Percentiles rank a stretch among this genome's conserved stretches.
phyloP scores from a whole-genome alignment of 140 eudicot species.

The Bidens hawaiensis region DNA sequence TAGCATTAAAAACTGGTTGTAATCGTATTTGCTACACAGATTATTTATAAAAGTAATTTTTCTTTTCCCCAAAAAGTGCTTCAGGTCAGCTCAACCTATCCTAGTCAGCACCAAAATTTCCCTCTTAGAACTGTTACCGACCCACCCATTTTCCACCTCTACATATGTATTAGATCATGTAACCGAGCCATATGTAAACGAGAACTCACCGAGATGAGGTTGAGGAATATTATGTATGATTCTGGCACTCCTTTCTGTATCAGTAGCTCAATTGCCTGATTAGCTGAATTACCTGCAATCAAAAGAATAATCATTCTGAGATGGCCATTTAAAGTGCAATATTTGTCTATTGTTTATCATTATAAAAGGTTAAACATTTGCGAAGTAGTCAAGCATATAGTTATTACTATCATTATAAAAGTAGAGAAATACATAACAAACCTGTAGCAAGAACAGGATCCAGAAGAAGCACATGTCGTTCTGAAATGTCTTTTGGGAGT shows the following conservation, averaged over 20 bases:
- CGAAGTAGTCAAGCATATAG: too few relatives aligned
- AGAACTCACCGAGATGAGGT: slow-evolving; percentile 88
- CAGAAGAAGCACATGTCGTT: slow-evolving; percentile 93
- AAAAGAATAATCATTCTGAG: not conserved
- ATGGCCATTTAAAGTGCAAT: not conserved
- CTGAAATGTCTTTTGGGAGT: slow-evolving; percentile 90
- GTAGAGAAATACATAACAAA: slow-evolving; percentile 11
- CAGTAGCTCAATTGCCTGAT: slow-evolving; percentile 92
- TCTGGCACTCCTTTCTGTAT: slow-evolving; percentile 98
- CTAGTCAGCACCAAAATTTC: not conserved
- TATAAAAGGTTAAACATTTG: not conserved
- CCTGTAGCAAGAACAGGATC: slow-evolving; percentile 99
- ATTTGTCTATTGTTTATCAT: slow-evolving; percentile 6
- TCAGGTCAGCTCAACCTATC: not conserved
- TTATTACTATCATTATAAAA: too few relatives aligned
- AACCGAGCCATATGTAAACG: not conserved
- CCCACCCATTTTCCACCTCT: not conserved
- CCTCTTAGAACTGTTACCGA: not conserved
- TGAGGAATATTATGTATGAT: slow-evolving; percentile 81
- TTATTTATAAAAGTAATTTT: not conserved
- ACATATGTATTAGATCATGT: not conserved
- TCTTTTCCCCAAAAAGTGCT: not conserved
- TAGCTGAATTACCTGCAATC: slow-evolving; percentile 82
- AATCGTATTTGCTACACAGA: not conserved
- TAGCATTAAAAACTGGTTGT: too few relatives aligned